Conservation (phyloP, 164 flowering plant genomes). For the Berberis thunbergii region DNA sequence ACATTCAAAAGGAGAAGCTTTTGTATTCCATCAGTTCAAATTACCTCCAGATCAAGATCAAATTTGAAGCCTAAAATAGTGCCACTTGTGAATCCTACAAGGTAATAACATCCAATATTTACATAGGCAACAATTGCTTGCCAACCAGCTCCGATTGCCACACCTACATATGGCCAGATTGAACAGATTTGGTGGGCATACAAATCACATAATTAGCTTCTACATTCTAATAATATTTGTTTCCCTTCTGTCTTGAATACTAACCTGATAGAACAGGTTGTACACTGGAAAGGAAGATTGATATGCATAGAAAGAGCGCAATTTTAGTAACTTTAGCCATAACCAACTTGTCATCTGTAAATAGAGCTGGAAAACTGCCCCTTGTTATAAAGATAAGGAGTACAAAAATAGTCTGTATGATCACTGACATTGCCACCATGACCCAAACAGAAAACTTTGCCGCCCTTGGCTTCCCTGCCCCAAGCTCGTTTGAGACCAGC, state of each 20-base stretch:
- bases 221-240: background rate
- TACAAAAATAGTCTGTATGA: background rate
- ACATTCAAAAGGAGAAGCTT: no score
- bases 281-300: background rate
- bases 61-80: background rate
- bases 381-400: background rate
- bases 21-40: background rate
- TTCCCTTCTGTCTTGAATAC: background rate
- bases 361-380: background rate
- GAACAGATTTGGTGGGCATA: background rate
- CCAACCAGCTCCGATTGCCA: constrained; percentile 4
- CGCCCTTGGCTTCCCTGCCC: background rate
- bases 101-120: background rate
- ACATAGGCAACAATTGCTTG: background rate
- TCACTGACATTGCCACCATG: background rate
- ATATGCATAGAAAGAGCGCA: background rate
- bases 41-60: background rate
- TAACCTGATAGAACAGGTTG: constrained; percentile 2
- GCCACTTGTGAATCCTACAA: background rate
- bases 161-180: background rate
- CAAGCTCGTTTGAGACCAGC: background rate
- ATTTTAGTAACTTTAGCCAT: background rate
- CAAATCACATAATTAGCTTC: background rate
- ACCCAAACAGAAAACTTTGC: background rate
- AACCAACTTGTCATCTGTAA: background rate